Conservation (phyloP, 495 filamentous ascomycete species). For the Letharia lupina region DNA sequence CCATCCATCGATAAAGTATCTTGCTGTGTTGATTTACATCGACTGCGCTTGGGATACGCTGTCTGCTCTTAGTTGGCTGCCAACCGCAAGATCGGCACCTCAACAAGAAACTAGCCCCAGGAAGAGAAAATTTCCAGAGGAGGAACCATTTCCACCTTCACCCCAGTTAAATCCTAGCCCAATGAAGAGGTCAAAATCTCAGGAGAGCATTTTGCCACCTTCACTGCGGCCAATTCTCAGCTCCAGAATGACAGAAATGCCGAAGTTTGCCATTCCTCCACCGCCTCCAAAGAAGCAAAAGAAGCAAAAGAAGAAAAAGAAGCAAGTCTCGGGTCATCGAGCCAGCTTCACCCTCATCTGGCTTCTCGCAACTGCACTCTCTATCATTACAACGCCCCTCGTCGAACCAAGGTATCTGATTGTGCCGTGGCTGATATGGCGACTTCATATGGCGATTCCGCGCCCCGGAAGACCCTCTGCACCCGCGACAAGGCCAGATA, state of each 20-base stretch:
- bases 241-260: not conserved
- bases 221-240: not conserved
- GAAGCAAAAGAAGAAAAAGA: not conserved
- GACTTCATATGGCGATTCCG: slow-evolving; percentile 59
- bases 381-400: slow-evolving; percentile 76
- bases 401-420: slow-evolving; percentile 95
- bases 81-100: slow-evolving; percentile 12
- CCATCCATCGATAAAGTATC: slow-evolving; percentile 56
- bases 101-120: not conserved
- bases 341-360: slow-evolving; percentile 57
- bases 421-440: slow-evolving; percentile 89
- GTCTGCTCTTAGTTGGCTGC: slow-evolving; percentile 45
- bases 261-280: slow-evolving; percentile 13
- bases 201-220: not conserved
- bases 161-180: not conserved
- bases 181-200: not conserved
- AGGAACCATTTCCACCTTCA: slow-evolving; percentile 8
- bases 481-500: slow-evolving; percentile 22
- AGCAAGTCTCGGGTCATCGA: slow-evolving; percentile 18
- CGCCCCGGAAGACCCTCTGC: slow-evolving; percentile 29
- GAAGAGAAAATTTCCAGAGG: slow-evolving; percentile 16
- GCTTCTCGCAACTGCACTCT: slow-evolving; percentile 62
- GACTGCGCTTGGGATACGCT: slow-evolving; percentile 51
- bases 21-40: slow-evolving; percentile 55
- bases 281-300: not conserved